Evolutionary conservation across 768 basidiomycete species (phyloP).

Genomic region (Lepiota venenata): DNA sequence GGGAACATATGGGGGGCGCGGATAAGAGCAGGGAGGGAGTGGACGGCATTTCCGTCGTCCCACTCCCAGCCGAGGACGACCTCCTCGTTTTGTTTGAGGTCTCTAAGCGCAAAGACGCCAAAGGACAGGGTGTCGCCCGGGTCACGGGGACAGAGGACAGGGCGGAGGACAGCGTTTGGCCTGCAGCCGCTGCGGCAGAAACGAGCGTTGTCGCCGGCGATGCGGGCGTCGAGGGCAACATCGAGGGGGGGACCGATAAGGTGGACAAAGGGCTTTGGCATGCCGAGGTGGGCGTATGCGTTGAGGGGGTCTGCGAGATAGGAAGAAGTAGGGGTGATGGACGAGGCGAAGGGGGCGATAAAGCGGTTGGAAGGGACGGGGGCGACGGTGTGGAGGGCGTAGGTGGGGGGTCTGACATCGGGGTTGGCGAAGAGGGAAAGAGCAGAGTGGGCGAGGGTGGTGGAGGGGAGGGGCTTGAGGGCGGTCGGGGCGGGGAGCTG

Average conservation of each 20-base stretch:
- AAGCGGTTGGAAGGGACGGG: slow-evolving; percentile 52
- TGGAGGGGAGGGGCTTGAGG: slow-evolving; percentile 16
- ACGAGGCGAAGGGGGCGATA: slow-evolving; percentile 61
- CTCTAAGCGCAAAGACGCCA: slow-evolving; percentile 75
- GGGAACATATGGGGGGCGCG: slow-evolving; percentile 52
- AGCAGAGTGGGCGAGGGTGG: slow-evolving; percentile 28
- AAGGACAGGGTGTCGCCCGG: slow-evolving; percentile 45
- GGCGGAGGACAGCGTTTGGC: slow-evolving; percentile 63
- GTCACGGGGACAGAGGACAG: slow-evolving; percentile 37
- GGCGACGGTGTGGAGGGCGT: slow-evolving; percentile 61
- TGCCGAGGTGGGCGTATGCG: slow-evolving; percentile 79
- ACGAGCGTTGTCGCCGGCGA: slow-evolving; percentile 57
- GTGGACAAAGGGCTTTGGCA: slow-evolving; percentile 83
- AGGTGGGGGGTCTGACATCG: slow-evolving; percentile 51
- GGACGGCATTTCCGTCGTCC: slow-evolving; percentile 89
- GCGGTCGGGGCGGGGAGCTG: slow-evolving; percentile 12
- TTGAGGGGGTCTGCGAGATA: slow-evolving; percentile 84
- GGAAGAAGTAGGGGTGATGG: slow-evolving; percentile 59
- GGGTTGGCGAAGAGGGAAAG: slow-evolving; percentile 34
- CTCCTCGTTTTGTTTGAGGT: slow-evolving; percentile 78
- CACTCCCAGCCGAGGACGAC: slow-evolving; percentile 94
- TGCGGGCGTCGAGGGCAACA: slow-evolving; percentile 77
- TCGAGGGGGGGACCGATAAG: slow-evolving; percentile 74
- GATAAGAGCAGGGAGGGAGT: slow-evolving; percentile 68
- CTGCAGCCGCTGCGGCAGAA: slow-evolving; percentile 66